Percentiles rank a stretch among this genome's conserved stretches.
These are phyloP conservation scores for Kandelia obovata DNA, from an alignment of 345 rosid species.

Conservation along the genomic window DNA sequence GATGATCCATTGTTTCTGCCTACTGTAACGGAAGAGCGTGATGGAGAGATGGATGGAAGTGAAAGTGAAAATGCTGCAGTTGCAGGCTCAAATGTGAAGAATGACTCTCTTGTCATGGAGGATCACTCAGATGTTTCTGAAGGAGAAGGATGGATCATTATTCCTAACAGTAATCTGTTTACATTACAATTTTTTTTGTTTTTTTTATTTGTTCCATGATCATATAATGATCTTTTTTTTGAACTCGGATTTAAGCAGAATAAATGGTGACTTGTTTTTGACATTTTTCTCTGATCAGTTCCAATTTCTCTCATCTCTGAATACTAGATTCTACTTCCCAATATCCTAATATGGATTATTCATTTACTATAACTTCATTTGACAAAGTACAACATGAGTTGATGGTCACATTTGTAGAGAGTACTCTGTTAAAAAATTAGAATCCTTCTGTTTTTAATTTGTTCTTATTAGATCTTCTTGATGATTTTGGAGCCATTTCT, in stretches of 20 bases:
- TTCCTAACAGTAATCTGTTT: constrained; percentile 64
- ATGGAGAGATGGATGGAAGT: constrained; percentile 34
- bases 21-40: constrained; percentile 36
- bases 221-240: too few relatives aligned
- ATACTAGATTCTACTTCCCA: too few relatives aligned
- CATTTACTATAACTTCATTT: too few relatives aligned
- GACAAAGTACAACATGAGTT: too few relatives aligned
- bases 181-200: not conserved
- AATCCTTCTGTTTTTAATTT: too few relatives aligned
- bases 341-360: too few relatives aligned
- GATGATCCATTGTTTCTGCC: constrained; percentile 63
- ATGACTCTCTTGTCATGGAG: constrained; percentile 33
- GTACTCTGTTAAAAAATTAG: too few relatives aligned
- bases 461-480: not conserved
- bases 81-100: constrained; percentile 30
- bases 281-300: too few relatives aligned
- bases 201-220: not conserved
- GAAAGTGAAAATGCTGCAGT: constrained; percentile 30
- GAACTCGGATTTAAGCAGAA: too few relatives aligned
- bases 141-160: constrained; percentile 88
- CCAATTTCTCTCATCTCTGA: too few relatives aligned
- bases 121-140: constrained; percentile 71
- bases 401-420: too few relatives aligned
- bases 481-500: not conserved
- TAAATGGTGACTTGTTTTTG: too few relatives aligned